Percentiles rank a stretch among this genome's conserved stretches.
Conservation (phyloP, 768 basidiomycete genomes). For the Rhizopogon vulgaris region DNA sequence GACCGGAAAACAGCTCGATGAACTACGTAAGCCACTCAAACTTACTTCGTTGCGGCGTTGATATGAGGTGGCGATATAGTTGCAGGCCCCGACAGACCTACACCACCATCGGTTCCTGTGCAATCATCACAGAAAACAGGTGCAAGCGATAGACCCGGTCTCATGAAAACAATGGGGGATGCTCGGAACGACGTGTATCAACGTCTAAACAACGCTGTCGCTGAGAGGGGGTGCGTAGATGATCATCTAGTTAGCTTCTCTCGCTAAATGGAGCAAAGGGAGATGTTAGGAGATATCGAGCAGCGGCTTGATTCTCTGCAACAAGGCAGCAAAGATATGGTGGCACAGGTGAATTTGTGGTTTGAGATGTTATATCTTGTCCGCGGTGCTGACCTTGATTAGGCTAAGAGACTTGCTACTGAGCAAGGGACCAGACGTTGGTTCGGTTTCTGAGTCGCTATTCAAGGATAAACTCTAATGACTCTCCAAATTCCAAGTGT, state of each 20-base stretch:
- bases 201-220: constrained; percentile 45
- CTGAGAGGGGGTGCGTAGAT: constrained; percentile 53
- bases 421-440: constrained; percentile 60
- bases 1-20: constrained; percentile 57
- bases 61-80: constrained; percentile 31
- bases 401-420: constrained; percentile 62
- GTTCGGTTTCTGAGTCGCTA: constrained; percentile 44
- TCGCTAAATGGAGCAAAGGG: constrained; percentile 28
- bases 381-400: background rate
- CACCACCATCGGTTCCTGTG: constrained; percentile 24
- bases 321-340: constrained; percentile 61
- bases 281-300: constrained; percentile 55
- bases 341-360: constrained; percentile 41
- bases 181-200: constrained; percentile 38
- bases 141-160: constrained; percentile 10
- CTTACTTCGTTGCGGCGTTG: background rate
- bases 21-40: constrained; percentile 33
- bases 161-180: constrained; percentile 30
- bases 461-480: background rate
- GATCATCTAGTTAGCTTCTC: background rate
- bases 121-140: constrained; percentile 12
- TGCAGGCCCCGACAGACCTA: constrained; percentile 59
- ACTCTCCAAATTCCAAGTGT: background rate
- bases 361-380: no score
- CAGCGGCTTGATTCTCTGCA: constrained; percentile 60